phyloP scores from a whole-genome alignment of 169 alveolate genomes.

The Cryptosporidium xiaoi region DNA sequence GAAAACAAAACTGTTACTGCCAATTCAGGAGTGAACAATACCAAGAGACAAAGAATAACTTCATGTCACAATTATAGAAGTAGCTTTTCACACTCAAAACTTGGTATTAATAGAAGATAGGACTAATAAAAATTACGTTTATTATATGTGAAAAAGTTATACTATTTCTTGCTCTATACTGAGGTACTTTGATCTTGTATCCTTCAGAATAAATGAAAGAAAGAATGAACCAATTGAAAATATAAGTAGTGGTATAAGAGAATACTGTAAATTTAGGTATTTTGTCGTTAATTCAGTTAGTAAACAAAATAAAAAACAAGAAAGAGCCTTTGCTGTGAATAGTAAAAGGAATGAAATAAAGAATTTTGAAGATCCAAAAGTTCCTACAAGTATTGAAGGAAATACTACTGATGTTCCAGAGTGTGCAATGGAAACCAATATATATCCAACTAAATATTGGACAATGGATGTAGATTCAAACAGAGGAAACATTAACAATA shows the following conservation, averaged over 20 bases:
- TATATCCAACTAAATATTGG: constrained; percentile 45
- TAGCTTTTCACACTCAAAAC: not conserved
- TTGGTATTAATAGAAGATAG: constrained; percentile 25
- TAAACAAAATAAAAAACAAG: constrained; percentile 48
- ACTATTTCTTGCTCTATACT: not conserved
- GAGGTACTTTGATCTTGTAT: not conserved
- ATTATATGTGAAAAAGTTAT: not conserved
- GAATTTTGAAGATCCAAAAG: not conserved
- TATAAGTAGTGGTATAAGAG: constrained; percentile 45
- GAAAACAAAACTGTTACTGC: too few species aligned
- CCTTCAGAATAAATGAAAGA: constrained; percentile 49
- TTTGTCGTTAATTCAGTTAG: constrained; percentile 17
- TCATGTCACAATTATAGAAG: not conserved
- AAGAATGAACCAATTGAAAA: constrained; percentile 58
- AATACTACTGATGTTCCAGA: constrained; percentile 45
- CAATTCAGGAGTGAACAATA: not conserved
- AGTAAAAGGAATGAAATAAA: constrained; percentile 10
- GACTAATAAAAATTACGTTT: not conserved
- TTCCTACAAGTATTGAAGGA: constrained; percentile 31
- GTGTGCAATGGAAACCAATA: constrained; percentile 58
- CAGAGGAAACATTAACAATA: constrained; percentile 40
- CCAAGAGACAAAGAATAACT: constrained; percentile 44
- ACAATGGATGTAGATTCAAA: constrained; percentile 13
- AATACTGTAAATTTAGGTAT: constrained; percentile 10
- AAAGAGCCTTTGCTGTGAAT: constrained; percentile 40